Base-by-base conservation (phyloP, 2,329 filamentous ascomycete species). In the Arthroderma sp. region DNA sequence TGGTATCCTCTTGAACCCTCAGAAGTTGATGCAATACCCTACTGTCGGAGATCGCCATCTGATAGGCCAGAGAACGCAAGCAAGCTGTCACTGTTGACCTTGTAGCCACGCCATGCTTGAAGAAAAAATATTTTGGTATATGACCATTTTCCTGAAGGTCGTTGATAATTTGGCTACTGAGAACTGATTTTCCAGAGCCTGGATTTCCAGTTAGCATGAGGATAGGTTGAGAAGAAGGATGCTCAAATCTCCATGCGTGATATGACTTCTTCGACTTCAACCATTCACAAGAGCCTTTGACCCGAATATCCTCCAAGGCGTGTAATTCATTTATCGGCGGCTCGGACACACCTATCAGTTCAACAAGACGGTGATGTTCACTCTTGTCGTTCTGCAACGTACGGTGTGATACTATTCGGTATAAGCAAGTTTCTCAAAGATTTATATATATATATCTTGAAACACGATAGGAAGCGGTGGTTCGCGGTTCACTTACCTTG, bases 181-280 rank as follows among this genome's bases (percentile, higher is more conserved):
- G 47, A 10, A 66, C 51, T 0, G 63, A 66, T 46, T 66, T 66
- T 6, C 64, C 63, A 5, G 56, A 51, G 3, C 50, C 64, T 6
- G 63, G 56, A 9, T 51, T 52, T 1, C 62, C 64, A 6, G 54
- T 56, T 2, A 63, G 46, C 58, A 56, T 63, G 6, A 63, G 48
- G 11, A 63, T 52, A 10, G 41, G 6, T 37, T 40, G 2, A 50
- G 49, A 10, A n/a, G n/a, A n/a, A n/a, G n/a, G n/a, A 29, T 36
- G 1, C 15, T 7, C 44, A 6, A 40, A 11, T 6, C 39, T 49
- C 61, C 60, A 63, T 5, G 45, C 41, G 6, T 34, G 29, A 41
- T 58, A 58, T 28, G 33, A 41, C 6, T 46, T 9, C 36, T 53
- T 50, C 6, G 52, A 37, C 8, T 53, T 52, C 32, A 64, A 54